Percentiles rank a stretch among this genome's conserved stretches.
Evolutionary conservation across 202 grass and related monocot species (phyloP).

Genomic region (Zoysia matrella): DNA sequence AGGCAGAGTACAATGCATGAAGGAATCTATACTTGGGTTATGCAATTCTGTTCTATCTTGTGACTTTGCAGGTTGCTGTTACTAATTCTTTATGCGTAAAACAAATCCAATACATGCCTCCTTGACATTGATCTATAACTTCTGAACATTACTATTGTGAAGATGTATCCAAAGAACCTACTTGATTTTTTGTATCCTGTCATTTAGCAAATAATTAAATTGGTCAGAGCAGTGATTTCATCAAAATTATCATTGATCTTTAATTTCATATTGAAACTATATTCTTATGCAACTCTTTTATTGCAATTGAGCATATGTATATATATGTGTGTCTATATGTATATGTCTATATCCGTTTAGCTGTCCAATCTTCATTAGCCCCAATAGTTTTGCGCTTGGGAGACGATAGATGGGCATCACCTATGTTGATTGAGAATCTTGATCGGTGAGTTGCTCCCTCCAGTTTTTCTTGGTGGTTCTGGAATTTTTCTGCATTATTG

Average conservation of each 20-base stretch:
- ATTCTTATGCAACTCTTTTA: constrained; percentile 47
- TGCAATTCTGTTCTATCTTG: constrained; percentile 17
- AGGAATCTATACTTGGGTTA: constrained; percentile 26
- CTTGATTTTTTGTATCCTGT: constrained; percentile 23
- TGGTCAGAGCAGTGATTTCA: constrained; percentile 8
- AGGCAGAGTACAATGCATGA: constrained; percentile 20
- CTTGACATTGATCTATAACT: constrained; percentile 14
- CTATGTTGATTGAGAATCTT: constrained; percentile 67
- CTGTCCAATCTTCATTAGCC: constrained; percentile 67
- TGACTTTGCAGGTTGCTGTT: constrained; percentile 53
- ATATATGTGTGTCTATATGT: neutral
- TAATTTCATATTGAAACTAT: constrained; percentile 38
- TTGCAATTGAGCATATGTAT: constrained; percentile 35
- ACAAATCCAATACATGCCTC: constrained; percentile 7
- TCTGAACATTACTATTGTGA: constrained; percentile 5
- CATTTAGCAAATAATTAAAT: constrained; percentile 39
- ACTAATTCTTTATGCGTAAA: constrained; percentile 27
- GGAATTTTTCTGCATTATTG: constrained; percentile 47
- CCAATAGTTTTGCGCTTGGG: constrained; percentile 68
- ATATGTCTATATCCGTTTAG: constrained; percentile 54
- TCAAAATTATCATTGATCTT: constrained; percentile 44
- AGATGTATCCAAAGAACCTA: neutral
- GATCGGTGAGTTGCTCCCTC: constrained; percentile 71
- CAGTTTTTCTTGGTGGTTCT: constrained; percentile 56
- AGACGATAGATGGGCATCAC: constrained; percentile 77